A percentile compares a stretch with the other conserved stretches of the same genome.
Evolutionary conservation across 768 basidiomycete genomes (phyloP).

Genomic region (Psilocybe cubensis): DNA sequence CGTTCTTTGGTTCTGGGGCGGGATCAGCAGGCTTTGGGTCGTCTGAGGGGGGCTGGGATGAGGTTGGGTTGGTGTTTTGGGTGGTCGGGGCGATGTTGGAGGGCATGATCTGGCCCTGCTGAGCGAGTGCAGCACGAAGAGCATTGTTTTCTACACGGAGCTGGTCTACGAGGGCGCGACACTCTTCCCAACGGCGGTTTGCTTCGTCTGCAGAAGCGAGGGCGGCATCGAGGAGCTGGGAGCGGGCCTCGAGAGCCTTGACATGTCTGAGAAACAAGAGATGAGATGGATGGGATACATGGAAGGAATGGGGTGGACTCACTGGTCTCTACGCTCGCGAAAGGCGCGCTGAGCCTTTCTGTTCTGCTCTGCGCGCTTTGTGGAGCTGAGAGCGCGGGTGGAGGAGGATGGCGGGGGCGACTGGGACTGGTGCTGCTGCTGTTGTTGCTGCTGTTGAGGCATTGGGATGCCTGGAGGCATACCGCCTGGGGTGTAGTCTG

Average conservation of each 20-base stretch:
- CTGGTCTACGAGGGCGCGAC: slow-evolving; percentile 87
- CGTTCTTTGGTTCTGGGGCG: slow-evolving; percentile 29
- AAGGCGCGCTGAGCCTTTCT: slow-evolving; percentile 93
- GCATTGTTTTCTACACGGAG: slow-evolving; percentile 84
- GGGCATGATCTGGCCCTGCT: slow-evolving; percentile 37
- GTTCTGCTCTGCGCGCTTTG: slow-evolving; percentile 93
- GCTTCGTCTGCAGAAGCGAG: slow-evolving; percentile 88
- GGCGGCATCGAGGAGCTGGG: slow-evolving; percentile 83
- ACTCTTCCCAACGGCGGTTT: slow-evolving; percentile 89
- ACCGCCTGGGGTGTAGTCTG: slow-evolving; percentile 60
- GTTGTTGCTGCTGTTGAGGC: slow-evolving; percentile 22
- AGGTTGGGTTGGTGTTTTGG: slow-evolving; percentile 19
- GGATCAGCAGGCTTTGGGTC: slow-evolving; percentile 30
- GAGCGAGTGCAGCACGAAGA: slow-evolving; percentile 67
- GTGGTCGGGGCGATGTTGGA: slow-evolving; percentile 11
- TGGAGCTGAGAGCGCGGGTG: slow-evolving; percentile 69
- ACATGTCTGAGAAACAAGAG: slow-evolving; percentile 62
- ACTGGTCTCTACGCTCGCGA: slow-evolving; percentile 89
- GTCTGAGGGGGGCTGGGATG: slow-evolving; percentile 22
- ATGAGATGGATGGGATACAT: slow-evolving; percentile 14
- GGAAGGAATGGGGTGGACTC: slow-evolving; percentile 33
- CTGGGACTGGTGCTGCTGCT: slow-evolving; percentile 28
- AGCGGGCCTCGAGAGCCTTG: slow-evolving; percentile 84
- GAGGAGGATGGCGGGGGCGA: slow-evolving; percentile 31
- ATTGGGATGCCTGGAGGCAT: slow-evolving; percentile 38